Percentiles rank a stretch among this genome's conserved stretches.
Conservation (phyloP, 208 protist species). For the Trypanosoma scelopori region DNA sequence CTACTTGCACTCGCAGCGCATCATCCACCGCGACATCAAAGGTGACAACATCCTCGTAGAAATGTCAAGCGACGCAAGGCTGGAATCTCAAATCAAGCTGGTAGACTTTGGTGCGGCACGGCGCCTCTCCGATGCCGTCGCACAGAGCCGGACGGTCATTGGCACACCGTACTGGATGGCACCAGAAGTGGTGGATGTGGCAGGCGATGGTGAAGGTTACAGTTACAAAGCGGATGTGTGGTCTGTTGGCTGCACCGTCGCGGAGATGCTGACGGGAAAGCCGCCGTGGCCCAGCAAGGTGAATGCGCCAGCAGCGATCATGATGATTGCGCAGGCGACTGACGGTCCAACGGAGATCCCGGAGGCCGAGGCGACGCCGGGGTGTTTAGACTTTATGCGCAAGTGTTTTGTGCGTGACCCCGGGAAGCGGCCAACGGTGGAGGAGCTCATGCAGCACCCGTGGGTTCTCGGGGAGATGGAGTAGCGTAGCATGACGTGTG, state of each 20-base stretch:
- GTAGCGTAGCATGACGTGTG: conserved; percentile 23
- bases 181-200: conserved; percentile 86
- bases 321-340: conserved; percentile 84
- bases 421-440: conserved; percentile 74
- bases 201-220: conserved; percentile 57
- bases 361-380: conserved; percentile 71
- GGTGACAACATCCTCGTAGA: conserved; percentile 91
- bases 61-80: conserved; percentile 51
- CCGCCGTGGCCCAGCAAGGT: conserved; percentile 85
- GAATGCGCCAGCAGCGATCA: conserved; percentile 82
- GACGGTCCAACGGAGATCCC: conserved; percentile 84
- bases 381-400: conserved; percentile 83
- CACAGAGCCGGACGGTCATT: conserved; percentile 87
- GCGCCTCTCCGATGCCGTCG: conserved; percentile 76
- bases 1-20: conserved; percentile 89
- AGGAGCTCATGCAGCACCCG: conserved; percentile 84
- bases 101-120: conserved; percentile 90
- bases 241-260: conserved; percentile 92
- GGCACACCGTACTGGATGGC: conserved; percentile 95
- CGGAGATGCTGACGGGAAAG: conserved; percentile 92
- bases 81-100: conserved; percentile 83
- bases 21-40: conserved; percentile 92
- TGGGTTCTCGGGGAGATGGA: conserved; percentile 78
- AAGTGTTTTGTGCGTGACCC: conserved; percentile 81
- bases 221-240: conserved; percentile 94